Evolutionary conservation across 352 stramenopile species (phyloP).

Genomic region (Globisporangium apiculatum): DNA sequence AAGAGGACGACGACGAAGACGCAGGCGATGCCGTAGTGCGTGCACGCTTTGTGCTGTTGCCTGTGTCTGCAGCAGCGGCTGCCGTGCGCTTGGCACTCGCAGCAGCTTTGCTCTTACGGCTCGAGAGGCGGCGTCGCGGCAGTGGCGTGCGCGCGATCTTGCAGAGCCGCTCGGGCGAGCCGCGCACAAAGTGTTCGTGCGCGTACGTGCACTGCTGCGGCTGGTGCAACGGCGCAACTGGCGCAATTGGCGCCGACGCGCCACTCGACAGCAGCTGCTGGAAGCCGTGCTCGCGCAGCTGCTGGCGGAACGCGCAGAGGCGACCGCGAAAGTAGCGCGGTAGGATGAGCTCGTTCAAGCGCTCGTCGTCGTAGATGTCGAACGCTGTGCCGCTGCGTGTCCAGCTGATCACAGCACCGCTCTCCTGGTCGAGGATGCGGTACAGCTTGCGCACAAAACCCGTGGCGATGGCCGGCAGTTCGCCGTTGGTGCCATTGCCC

Average conservation of each 20-base stretch:
- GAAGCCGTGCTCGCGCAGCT: slow-evolving; percentile 67
- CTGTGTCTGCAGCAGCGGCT: background rate
- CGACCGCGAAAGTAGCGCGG: slow-evolving; percentile 63
- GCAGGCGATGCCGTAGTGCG: background rate
- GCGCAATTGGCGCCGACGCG: slow-evolving; percentile 4
- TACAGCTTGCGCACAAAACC: slow-evolving; percentile 75
- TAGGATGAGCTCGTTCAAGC: slow-evolving; percentile 40
- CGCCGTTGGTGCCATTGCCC: background rate
- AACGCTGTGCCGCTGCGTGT: slow-evolving; percentile 45
- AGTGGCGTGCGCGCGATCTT: slow-evolving; percentile 32
- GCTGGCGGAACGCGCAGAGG: slow-evolving; percentile 56
- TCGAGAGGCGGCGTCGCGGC: slow-evolving; percentile 24
- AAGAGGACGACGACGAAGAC: background rate
- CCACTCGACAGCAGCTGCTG: slow-evolving; percentile 11
- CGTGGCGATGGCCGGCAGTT: slow-evolving; percentile 40
- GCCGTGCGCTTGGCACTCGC: background rate
- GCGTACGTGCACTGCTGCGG: slow-evolving; percentile 18
- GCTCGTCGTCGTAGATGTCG: slow-evolving; percentile 37
- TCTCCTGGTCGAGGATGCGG: slow-evolving; percentile 60
- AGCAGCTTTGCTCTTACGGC: slow-evolving; percentile 10
- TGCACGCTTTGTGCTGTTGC: background rate
- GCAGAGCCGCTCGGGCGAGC: slow-evolving; percentile 26
- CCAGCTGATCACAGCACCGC: slow-evolving; percentile 47
- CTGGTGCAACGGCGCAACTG: slow-evolving; percentile 1
- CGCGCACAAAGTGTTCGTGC: slow-evolving; percentile 41